These are phyloP conservation scores for Phoma sp. DNA, from an alignment of 2,329 filamentous ascomycete species.

Conservation along the genomic window DNA sequence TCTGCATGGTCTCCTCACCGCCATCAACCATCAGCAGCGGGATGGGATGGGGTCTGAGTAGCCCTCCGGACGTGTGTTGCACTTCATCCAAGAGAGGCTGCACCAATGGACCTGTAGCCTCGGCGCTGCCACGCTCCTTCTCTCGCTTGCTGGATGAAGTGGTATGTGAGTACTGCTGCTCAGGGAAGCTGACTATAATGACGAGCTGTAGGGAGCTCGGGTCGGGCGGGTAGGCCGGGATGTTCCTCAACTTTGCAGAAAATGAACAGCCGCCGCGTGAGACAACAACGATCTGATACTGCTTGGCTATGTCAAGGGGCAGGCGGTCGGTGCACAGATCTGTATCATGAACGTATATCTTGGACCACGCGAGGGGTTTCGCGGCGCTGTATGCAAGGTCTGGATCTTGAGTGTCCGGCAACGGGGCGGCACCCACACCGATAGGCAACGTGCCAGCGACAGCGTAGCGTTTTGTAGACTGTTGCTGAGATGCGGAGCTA, in stretches of 20 bases:
- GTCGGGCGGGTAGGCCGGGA: constrained; percentile 76
- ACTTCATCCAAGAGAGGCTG: constrained; percentile 76
- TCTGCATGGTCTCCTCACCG: constrained; percentile 67
- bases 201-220: constrained; percentile 75
- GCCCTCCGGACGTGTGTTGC: constrained; percentile 74
- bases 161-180: neutral
- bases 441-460: constrained; percentile 61
- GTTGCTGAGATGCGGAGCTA: constrained; percentile 12
- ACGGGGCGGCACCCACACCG: constrained; percentile 70
- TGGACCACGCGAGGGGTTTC: constrained; percentile 69
- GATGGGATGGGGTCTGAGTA: constrained; percentile 73
- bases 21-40: constrained; percentile 83
- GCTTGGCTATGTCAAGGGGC: constrained; percentile 57
- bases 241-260: constrained; percentile 79
- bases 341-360: constrained; percentile 70
- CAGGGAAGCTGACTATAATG: constrained; percentile 69
- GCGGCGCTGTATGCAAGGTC: constrained; percentile 40
- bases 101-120: constrained; percentile 46
- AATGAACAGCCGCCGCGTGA: constrained; percentile 86
- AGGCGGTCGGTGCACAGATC: constrained; percentile 69
- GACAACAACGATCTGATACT: constrained; percentile 80
- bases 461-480: constrained; percentile 30
- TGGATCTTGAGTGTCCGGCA: constrained; percentile 64
- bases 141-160: neutral
- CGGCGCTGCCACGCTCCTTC: neutral